Evolutionary conservation across 2,329 filamentous ascomycete species (phyloP), one percentile per base, ranked within the genome.

Genomic region (Colletotrichum salicis): DNA sequence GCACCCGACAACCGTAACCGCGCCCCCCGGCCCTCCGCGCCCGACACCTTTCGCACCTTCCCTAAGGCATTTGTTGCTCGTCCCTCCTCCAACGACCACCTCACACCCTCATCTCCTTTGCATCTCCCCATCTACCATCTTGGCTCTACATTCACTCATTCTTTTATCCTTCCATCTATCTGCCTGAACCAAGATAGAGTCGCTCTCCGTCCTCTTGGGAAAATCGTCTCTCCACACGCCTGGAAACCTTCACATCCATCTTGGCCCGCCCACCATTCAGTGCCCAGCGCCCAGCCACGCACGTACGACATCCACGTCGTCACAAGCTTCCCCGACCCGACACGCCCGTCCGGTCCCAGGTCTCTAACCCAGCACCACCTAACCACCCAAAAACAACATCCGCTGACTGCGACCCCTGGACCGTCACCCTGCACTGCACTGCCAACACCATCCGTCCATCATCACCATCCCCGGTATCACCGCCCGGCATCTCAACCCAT

Each of bases 271-370:
- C 41, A 48, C 15, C 41, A 22, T 48, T 19, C 41, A 48, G 41
- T 48, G 51, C 15, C 51, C 33, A 63, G 61, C 22, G 22, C 31
- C 60, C 48, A 45, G 19, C 61, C 33, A 56, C 61, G 15, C n/a
- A 52, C 55, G 13, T 54, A 61, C 64, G 24, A 64, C 41, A 24
- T 52, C 41, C 56, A 57, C 48, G 55, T 60, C 51, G 55, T 59
- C 65, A 71, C 59, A 69, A 71, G 70, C 70, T 70, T 72, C 66
- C 59, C 48, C 55, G 48, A 59, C 70, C 65, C 66, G 55, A 59
- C 65, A 64, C 54, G 41, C 65, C 65, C 58, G 69, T 41, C 64
- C 64, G 62, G 31, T 48, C 31, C 54, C 41, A 57, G 37, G 19
- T 48, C 52, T 59, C 41, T 35, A 52, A 58, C 58, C 13, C 29